Evolutionary conservation across 441 rosid species (phyloP), one percentile per base, ranked within the genome.

Genomic region (Manihot esculenta): DNA sequence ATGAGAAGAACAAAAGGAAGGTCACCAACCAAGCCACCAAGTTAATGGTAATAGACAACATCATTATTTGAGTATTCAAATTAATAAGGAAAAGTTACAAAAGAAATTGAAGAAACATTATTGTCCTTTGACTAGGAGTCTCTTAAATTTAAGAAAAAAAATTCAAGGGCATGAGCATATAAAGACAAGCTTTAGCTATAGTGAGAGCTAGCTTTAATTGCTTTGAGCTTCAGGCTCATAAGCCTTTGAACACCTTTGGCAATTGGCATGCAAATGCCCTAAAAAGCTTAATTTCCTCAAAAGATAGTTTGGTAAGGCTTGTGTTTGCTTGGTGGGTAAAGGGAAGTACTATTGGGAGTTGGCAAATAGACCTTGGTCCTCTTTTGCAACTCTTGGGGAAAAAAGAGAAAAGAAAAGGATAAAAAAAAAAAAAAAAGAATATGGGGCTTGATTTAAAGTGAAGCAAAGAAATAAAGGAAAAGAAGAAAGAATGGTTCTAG

Each of bases 161-260:
- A n/a, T n/a, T n/a, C 5, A 0, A 35, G 5, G 55, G 72, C 75
- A 71, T 15, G 61, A 54, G 51, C 65, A 49, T 30, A 23, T 17
- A 61, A 51, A 74, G 51, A 27, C 51, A 47, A 23, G 24, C 41
- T 35, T 35, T 35, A 35, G 3, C 51, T 30, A 6, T 5, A 6
- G 41, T 4, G 17, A 23, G 35, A 38, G n/a, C 10, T 53, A 53
- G 57, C 9, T 35, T 35, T 35, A 35, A 35, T 35, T 3, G 41
- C 41, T 35, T 35, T 35, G 7, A 35, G 61, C 48, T 67, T 49
- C 72, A 59, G 44, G 66, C 73, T 55, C 45, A 62, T 15, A 58
- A 62, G 35, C 69, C 83, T 76, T 76, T 69, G 76, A 77, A 66
- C 65, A 66, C 26, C 81, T 74, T 79, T 77, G 79, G 41, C 4